These are phyloP conservation scores for Colletotrichum sp. DNA, from an alignment of 2,329 filamentous ascomycete species.

Conservation along the genomic window DNA sequence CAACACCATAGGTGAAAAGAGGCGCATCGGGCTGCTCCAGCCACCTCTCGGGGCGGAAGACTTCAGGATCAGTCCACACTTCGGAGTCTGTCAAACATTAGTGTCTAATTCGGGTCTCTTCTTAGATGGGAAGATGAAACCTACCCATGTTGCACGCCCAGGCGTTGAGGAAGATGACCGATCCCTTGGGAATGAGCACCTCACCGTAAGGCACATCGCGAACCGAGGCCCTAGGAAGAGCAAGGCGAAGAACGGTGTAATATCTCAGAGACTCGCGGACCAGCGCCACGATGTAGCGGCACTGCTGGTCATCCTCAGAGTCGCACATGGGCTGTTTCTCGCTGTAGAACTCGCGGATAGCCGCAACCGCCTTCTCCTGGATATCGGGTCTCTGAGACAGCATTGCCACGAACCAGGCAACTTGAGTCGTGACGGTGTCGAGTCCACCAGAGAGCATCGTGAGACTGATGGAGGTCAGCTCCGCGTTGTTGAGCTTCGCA, in stretches of 20 bases:
- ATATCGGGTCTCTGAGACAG: conserved; percentile 65
- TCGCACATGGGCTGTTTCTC: conserved; percentile 63
- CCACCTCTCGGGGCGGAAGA: conserved; percentile 57
- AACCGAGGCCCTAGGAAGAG: conserved; percentile 65
- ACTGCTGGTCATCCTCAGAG: conserved; percentile 66
- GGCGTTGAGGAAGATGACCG: conserved; percentile 69
- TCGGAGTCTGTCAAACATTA: conserved; percentile 42
- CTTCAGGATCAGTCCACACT: conserved; percentile 63
- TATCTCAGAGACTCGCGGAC: conserved; percentile 67
- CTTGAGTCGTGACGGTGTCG: conserved; percentile 69
- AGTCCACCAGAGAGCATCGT: conserved; percentile 73
- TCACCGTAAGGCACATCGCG: conserved; percentile 64
- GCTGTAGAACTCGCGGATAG: conserved; percentile 60
- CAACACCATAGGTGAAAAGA: conserved; percentile 69
- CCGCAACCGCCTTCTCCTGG: conserved; percentile 62
- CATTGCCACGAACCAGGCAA: conserved; percentile 69
- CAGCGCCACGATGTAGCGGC: conserved; percentile 66
- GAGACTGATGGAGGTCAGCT: conserved; percentile 68
- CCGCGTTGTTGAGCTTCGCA: conserved; percentile 64
- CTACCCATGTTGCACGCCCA: conserved; percentile 74
- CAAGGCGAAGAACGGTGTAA: conserved; percentile 67
- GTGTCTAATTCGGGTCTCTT: background rate
- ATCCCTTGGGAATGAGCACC: conserved; percentile 64
- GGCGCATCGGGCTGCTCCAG: conserved; percentile 67
- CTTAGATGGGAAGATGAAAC: conserved; percentile 16